Percentiles rank a stretch among this genome's conserved stretches.
Conservation (phyloP, 1,284 basidiomycete species). For the Marasmius sp. region DNA sequence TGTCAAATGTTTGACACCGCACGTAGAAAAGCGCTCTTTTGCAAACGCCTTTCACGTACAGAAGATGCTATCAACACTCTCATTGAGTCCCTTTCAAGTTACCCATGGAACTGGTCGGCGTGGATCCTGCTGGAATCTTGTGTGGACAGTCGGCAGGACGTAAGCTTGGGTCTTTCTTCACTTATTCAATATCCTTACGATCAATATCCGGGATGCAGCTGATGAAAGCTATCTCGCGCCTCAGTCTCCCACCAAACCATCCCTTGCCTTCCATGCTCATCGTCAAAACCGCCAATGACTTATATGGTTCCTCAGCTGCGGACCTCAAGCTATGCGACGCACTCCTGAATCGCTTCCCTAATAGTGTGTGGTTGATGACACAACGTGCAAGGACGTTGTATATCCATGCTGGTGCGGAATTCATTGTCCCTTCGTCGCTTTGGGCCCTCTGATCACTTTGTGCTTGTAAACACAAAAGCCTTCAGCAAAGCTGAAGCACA, state of each 20-base stretch:
- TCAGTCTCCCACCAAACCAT: conserved; percentile 9
- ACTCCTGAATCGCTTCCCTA: conserved; percentile 10
- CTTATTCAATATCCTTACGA: not conserved
- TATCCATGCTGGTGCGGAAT: conserved; percentile 3
- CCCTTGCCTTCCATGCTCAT: conserved; percentile 10
- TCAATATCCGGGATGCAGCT: not conserved
- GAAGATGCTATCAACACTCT: conserved; percentile 9
- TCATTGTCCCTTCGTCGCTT: not conserved
- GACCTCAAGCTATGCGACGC: conserved; percentile 12
- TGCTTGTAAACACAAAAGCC: not conserved
- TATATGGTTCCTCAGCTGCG: conserved; percentile 4
- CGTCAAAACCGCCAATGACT: conserved; percentile 10
- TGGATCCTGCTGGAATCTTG: conserved; percentile 10
- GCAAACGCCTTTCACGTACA: conserved; percentile 6
- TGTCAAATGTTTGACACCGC: not conserved
- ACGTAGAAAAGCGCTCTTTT: conserved; percentile 9
- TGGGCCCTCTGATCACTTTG: not conserved
- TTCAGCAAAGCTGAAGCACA: conserved; percentile 4
- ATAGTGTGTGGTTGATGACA: conserved; percentile 14
- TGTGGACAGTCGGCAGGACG: conserved; percentile 4
- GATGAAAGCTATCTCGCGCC: conserved; percentile 1
- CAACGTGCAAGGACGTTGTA: conserved; percentile 10
- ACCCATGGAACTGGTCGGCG: conserved; percentile 15
- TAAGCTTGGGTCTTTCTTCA: not conserved
- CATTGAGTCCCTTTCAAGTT: conserved; percentile 1